These are phyloP conservation scores for Zostera marina DNA, from an alignment of 116 monocot genomes.

Conservation along the genomic window DNA sequence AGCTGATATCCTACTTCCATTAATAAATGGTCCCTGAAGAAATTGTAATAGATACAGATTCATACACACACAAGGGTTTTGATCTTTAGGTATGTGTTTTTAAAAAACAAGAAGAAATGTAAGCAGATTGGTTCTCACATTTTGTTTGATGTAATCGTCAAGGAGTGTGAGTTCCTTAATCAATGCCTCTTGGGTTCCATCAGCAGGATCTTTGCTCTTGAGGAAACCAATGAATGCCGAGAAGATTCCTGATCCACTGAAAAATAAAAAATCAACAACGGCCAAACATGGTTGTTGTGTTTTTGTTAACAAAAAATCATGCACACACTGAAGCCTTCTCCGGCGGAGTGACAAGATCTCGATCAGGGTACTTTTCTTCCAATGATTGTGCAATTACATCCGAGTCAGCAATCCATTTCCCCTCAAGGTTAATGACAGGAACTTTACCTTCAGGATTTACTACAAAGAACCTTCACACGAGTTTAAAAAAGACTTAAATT, in stretches of 20 bases:
- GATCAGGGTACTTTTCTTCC: constrained; percentile 81
- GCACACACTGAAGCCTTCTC: constrained; percentile 64
- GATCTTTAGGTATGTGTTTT: no score
- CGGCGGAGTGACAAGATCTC: constrained; percentile 49
- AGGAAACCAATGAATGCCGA: constrained; percentile 39
- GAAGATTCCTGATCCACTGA: constrained; percentile 51
- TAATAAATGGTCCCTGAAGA: constrained; percentile 64
- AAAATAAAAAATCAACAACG: not conserved
- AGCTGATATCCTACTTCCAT: constrained; percentile 46
- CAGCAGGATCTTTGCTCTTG: constrained; percentile 48
- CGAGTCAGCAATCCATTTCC: constrained; percentile 86
- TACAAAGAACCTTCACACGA: constrained; percentile 35
- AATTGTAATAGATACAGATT: no score
- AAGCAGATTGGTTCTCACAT: constrained; percentile 16
- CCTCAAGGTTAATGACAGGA: constrained; percentile 54
- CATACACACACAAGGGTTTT: no score
- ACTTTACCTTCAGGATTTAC: constrained; percentile 83
- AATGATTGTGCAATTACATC: constrained; percentile 67
- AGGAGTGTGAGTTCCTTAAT: constrained; percentile 27
- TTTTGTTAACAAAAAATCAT: constrained; percentile 1
- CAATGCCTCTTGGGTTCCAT: constrained; percentile 47
- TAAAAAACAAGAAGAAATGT: no score
- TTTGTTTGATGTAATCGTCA: constrained; percentile 41
- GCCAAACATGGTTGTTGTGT: not conserved
- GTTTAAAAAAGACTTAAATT: constrained; percentile 5